phyloP scores from a whole-genome alignment of 108 stramenopile species.

The Epipyxis sp. region DNA sequence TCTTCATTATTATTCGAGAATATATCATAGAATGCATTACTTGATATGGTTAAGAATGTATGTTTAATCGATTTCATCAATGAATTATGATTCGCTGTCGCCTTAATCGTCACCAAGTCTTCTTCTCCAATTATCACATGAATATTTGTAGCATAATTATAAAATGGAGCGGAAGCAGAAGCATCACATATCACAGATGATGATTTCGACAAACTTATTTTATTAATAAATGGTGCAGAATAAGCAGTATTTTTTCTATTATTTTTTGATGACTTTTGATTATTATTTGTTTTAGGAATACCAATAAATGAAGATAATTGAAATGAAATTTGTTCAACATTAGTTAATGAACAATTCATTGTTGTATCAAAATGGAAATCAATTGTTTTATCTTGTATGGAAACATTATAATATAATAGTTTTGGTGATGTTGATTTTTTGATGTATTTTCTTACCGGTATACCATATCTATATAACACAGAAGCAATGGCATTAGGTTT shows the following conservation, averaged over 20 bases:
- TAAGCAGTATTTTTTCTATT: neutral
- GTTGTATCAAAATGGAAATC: neutral
- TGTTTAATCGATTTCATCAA: too few relatives aligned
- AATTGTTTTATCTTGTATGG: neutral
- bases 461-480: neutral
- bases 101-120: conserved; percentile 14
- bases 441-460: neutral
- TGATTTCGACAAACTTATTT: too few relatives aligned
- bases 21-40: neutral
- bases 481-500: neutral
- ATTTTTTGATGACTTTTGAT: neutral
- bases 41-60: too few relatives aligned
- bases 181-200: neutral
- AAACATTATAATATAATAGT: neutral
- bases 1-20: conserved; percentile 5
- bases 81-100: too few relatives aligned
- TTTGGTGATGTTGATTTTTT: neutral
- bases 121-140: neutral
- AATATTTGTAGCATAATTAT: neutral
- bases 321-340: neutral
- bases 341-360: neutral
- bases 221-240: too few relatives aligned
- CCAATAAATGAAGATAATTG: neutral
- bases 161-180: neutral
- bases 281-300: neutral